Evolutionary conservation across 768 basidiomycete species (phyloP).

Genomic region (Fistulinella prunicolor): DNA sequence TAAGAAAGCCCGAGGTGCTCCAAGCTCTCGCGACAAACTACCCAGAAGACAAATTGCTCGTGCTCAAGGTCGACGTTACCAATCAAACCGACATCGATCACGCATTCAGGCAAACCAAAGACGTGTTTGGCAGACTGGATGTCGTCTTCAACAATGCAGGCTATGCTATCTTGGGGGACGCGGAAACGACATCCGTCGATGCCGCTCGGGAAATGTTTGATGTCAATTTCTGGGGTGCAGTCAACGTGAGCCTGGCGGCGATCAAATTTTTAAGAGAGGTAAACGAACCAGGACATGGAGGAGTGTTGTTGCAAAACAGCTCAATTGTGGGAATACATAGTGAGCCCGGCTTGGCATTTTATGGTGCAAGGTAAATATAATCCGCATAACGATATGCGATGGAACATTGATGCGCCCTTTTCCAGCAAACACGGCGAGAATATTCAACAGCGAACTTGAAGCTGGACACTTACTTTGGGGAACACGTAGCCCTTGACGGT

Average conservation of each 20-base stretch:
- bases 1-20: constrained; percentile 35
- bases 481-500: constrained; percentile 32
- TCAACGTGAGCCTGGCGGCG: constrained; percentile 25
- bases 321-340: constrained; percentile 29
- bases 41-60: background rate
- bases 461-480: background rate
- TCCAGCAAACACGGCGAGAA: constrained; percentile 20
- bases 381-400: constrained; percentile 8
- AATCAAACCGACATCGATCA: background rate
- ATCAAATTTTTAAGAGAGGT: constrained; percentile 33
- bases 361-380: constrained; percentile 14
- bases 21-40: background rate
- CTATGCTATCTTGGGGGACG: constrained; percentile 18
- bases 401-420: background rate
- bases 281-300: constrained; percentile 34
- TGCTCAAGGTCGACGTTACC: background rate
- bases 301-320: constrained; percentile 34
- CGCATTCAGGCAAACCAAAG: background rate
- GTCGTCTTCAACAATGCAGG: constrained; percentile 17
- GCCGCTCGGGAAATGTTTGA: constrained; percentile 24
- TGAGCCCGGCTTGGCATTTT: constrained; percentile 12
- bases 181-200: constrained; percentile 19
- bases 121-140: background rate
- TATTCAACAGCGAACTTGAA: background rate
- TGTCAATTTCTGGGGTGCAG: constrained; percentile 29